Conservation (phyloP, 164 flowering plant species). For the Stephania japonica region DNA sequence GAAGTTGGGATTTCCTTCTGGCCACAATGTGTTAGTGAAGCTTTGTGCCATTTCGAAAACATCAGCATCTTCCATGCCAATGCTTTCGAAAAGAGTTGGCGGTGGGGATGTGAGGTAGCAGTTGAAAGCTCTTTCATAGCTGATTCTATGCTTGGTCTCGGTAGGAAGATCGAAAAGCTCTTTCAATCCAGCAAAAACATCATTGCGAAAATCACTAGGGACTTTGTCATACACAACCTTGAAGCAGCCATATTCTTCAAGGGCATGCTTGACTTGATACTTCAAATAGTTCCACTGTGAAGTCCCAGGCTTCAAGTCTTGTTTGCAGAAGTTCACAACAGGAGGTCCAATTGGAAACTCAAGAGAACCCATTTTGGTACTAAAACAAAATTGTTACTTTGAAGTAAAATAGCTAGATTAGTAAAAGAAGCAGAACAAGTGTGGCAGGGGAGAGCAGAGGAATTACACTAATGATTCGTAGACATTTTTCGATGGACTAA, state of each 20-base stretch:
- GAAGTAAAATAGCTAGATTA: too few relatives aligned
- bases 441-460: too few relatives aligned
- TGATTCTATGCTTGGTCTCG: neutral
- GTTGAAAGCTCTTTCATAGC: neutral
- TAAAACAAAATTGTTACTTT: too few relatives aligned
- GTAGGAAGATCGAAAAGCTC: constrained; percentile 44
- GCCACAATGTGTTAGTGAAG: constrained; percentile 30
- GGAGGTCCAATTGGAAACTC: neutral
- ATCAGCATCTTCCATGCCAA: constrained; percentile 1
- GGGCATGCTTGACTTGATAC: constrained; percentile 30
- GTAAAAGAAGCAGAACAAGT: too few relatives aligned
- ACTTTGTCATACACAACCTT: constrained; percentile 36
- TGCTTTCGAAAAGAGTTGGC: neutral
- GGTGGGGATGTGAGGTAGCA: neutral
- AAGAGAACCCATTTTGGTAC: neutral
- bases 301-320: constrained; percentile 7
- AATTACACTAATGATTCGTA: too few relatives aligned
- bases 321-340: neutral
- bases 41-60: constrained; percentile 9
- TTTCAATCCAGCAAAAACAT: constrained; percentile 21
- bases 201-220: constrained; percentile 22
- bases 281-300: neutral
- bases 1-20: constrained; percentile 43
- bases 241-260: constrained; percentile 51
- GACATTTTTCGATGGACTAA: too few relatives aligned